Percentiles rank a stretch among this genome's conserved stretches.
Evolutionary conservation across 352 stramenopile genomes (phyloP).

Genomic region (Phytophthora sansomeana): DNA sequence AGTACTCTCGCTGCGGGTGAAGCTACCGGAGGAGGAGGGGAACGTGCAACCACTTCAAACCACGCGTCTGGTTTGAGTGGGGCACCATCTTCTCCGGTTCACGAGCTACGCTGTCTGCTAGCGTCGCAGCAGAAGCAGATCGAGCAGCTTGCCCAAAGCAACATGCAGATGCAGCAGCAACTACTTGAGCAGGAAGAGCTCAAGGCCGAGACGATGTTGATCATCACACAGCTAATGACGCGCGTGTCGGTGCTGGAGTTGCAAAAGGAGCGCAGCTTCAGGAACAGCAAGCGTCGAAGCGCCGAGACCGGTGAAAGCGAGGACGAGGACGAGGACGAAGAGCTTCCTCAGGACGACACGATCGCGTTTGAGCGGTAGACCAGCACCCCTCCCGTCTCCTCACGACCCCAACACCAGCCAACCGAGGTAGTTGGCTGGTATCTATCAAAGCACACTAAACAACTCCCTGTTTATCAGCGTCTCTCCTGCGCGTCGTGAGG

Average conservation of each 20-base stretch:
- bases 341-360: slow-evolving; percentile 42
- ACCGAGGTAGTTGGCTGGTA: slow-evolving; percentile 20
- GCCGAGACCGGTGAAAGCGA: slow-evolving; percentile 37
- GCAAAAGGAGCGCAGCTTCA: slow-evolving; percentile 44
- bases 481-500: slow-evolving; percentile 8
- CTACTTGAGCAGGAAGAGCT: slow-evolving; percentile 82
- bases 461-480: slow-evolving; percentile 18
- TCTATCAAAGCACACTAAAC: slow-evolving; percentile 2
- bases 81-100: slow-evolving; percentile 48
- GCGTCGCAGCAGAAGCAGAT: slow-evolving; percentile 74
- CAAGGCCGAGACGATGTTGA: slow-evolving; percentile 85
- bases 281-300: slow-evolving; percentile 40
- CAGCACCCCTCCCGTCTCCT: not conserved
- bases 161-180: slow-evolving; percentile 85
- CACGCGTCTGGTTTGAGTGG: slow-evolving; percentile 26
- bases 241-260: slow-evolving; percentile 83
- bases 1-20: slow-evolving; percentile 41
- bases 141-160: slow-evolving; percentile 74
- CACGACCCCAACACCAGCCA: slow-evolving; percentile 14
- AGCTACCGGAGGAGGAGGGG: slow-evolving; percentile 41
- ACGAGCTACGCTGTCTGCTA: slow-evolving; percentile 62
- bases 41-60: slow-evolving; percentile 38
- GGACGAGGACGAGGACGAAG: slow-evolving; percentile 40
- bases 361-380: slow-evolving; percentile 29
- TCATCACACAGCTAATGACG: slow-evolving; percentile 89